Conservation (phyloP, 306 rosid species). For the Cicer judaicum region DNA sequence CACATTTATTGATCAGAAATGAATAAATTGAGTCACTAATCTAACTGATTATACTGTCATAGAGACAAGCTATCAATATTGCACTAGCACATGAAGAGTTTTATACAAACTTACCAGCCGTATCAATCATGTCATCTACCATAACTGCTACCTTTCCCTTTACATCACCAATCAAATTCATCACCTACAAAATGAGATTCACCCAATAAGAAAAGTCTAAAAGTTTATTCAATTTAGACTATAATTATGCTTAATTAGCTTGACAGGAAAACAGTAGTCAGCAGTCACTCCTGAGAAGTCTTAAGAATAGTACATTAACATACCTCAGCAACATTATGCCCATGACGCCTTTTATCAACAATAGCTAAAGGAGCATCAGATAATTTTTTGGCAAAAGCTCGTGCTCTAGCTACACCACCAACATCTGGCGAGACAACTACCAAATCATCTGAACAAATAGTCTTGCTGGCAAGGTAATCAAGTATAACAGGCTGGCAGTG, state of each 20-base stretch:
- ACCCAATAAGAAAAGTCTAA: constrained; percentile 30
- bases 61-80: constrained; percentile 23
- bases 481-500: no score
- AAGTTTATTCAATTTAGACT: constrained; percentile 13
- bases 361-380: constrained; percentile 99
- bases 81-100: constrained; percentile 15
- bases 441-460: no score
- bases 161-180: constrained; percentile 95
- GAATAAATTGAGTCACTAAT: constrained; percentile 6
- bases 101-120: constrained; percentile 71
- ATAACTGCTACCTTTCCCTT: constrained; percentile 94
- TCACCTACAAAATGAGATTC: constrained; percentile 68
- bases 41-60: constrained; percentile 20
- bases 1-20: not conserved
- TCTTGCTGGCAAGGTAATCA: no score
- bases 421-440: constrained; percentile 54
- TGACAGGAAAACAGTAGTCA: constrained; percentile 17
- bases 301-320: constrained; percentile 25
- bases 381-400: constrained; percentile 93
- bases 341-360: constrained; percentile 97
- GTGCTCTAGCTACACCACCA: constrained; percentile 99
- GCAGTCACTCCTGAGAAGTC: constrained; percentile 10
- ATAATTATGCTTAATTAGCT: constrained; percentile 22
- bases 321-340: constrained; percentile 93
- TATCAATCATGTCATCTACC: constrained; percentile 98